These are phyloP conservation scores for Neoarthrinium moseri DNA, from an alignment of 2,329 filamentous ascomycete species.

Conservation along the genomic window DNA sequence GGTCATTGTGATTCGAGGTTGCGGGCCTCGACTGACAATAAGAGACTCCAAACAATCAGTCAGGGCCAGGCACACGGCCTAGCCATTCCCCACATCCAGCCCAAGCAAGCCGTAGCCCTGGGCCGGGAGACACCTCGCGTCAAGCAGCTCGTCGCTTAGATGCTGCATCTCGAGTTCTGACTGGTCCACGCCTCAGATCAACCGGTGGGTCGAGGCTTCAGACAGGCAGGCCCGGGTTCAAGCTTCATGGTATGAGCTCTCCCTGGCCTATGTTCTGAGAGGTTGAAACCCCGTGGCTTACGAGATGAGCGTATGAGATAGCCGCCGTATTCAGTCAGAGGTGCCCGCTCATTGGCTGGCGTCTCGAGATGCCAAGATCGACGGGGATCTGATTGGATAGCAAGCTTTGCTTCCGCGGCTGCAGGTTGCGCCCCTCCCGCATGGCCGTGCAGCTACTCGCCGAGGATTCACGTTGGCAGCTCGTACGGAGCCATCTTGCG, in stretches of 20 bases:
- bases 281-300: conserved; percentile 22
- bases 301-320: conserved; percentile 29
- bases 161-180: conserved; percentile 16
- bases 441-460: too few relatives aligned
- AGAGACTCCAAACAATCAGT: conserved; percentile 3
- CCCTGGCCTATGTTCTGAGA: conserved; percentile 25
- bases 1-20: conserved; percentile 16
- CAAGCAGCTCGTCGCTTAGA: conserved; percentile 13
- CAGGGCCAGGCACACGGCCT: neutral
- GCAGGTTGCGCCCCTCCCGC: too few relatives aligned
- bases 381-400: conserved; percentile 22
- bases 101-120: too few relatives aligned
- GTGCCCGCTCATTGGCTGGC: conserved; percentile 20
- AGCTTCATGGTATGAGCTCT: conserved; percentile 11
- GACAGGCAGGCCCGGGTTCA: conserved; percentile 12
- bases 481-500: neutral
- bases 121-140: too few relatives aligned
- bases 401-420: conserved; percentile 11
- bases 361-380: conserved; percentile 16
- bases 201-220: neutral
- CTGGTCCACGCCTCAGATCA: conserved; percentile 15
- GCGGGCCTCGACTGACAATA: neutral
- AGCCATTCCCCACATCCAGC: conserved; percentile 1
- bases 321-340: conserved; percentile 21
- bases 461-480: neutral